Base-by-base conservation (phyloP, 768 basidiomycete species). In the Naganishia kalamii region DNA sequence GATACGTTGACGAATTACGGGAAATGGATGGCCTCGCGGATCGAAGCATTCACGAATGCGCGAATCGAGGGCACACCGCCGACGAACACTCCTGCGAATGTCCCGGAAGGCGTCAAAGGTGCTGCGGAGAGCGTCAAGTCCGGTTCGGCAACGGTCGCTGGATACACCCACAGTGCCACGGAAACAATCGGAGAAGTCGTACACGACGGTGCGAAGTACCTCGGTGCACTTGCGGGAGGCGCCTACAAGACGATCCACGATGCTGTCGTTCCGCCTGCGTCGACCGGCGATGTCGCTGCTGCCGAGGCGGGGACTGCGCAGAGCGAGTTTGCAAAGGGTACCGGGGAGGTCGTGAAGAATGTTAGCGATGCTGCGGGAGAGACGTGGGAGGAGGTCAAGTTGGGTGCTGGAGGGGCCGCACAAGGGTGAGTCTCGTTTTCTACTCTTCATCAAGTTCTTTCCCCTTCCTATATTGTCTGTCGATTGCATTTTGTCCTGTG, bases 131-230 rank as follows among this genome's bases (percentile, higher is more conserved):
- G 60, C 8, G 30, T 63, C 19, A 49, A 66, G 11, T n/a, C 15
- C 15, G 30, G 48, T 4, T 68, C 73, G 11, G 50, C 65, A 12
- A 52, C 50, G 10, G 29, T 75, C 19, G 74, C 74, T 30, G 61
- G 64, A 7, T 62, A 67, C 1, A 70, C 74, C 21, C 61, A 70
- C 30, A 15, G 43, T 8, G 71, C 69, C 5, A 71, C 74, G 6
- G 12, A 30, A 5, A 70, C 62, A 12, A 23, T 75, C 47, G 68
- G 69, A 6, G 19, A 65, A 10, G 44, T 47, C 13, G 67, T 76
- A 15, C 72, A 76, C 66, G 73, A 75, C 5, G 69, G 65, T 6
- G 74, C 71, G 4, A 70, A 68, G 33, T 67, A 68, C 32, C 13
- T 74, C 23, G 75, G 70, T 19, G 59, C 12, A 6, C 15, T 32